These are phyloP conservation scores for Pelagomonas calceolata DNA, from an alignment of 108 stramenopile genomes.

Conservation along the genomic window DNA sequence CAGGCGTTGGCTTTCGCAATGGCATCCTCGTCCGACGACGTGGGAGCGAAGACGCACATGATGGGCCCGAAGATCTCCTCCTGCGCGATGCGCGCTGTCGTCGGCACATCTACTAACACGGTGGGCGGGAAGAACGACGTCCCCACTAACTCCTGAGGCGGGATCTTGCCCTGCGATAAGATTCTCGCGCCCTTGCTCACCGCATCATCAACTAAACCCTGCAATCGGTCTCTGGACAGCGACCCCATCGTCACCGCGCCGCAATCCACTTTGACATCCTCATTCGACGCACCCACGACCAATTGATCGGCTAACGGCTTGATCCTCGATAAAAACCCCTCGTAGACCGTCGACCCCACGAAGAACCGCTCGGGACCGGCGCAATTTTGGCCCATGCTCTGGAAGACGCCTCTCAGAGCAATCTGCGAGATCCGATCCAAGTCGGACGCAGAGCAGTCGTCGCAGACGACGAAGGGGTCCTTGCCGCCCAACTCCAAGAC, in stretches of 20 bases:
- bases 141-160: not conserved
- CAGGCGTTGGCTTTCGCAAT: slow-evolving; percentile 70
- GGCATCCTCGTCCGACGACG: slow-evolving; percentile 64
- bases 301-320: slow-evolving; percentile 25
- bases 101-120: slow-evolving; percentile 75
- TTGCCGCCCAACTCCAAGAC: slow-evolving; percentile 97
- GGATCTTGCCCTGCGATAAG: slow-evolving; percentile 69
- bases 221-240: slow-evolving; percentile 60
- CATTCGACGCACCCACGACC: slow-evolving; percentile 4
- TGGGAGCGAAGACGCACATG: slow-evolving; percentile 86
- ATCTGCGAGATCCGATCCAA: slow-evolving; percentile 56
- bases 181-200: slow-evolving; percentile 83
- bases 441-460: slow-evolving; percentile 62
- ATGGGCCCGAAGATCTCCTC: slow-evolving; percentile 98
- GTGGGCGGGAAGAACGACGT: slow-evolving; percentile 88
- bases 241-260: slow-evolving; percentile 80
- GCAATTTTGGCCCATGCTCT: slow-evolving; percentile 97
- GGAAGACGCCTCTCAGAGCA: slow-evolving; percentile 89
- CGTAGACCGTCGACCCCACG: slow-evolving; percentile 76
- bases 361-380: slow-evolving; percentile 91
- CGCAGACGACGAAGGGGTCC: slow-evolving; percentile 92
- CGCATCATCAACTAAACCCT: slow-evolving; percentile 88
- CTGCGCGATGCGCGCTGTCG: slow-evolving; percentile 79
- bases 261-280: slow-evolving; percentile 67
- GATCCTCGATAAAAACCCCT: slow-evolving; percentile 40